These are phyloP conservation scores for Priceomyces melissophilus DNA, from an alignment of 805 yeast species.

Conservation along the genomic window DNA sequence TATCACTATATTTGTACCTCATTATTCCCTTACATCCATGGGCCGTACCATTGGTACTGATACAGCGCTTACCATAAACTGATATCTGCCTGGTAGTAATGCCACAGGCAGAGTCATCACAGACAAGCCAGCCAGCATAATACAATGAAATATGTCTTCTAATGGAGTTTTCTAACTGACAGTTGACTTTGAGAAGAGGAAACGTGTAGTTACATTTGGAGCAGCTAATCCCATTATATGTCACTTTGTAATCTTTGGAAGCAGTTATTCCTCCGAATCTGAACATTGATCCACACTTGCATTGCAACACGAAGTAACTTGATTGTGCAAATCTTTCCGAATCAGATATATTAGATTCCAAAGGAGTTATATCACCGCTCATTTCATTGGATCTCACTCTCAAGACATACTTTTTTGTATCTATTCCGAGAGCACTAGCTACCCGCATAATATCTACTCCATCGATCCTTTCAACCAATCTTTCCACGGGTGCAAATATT, in stretches of 20 bases:
- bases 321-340: slow-evolving; percentile 75
- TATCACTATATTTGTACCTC: slow-evolving; percentile 73
- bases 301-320: slow-evolving; percentile 51
- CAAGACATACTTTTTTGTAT: slow-evolving; percentile 56
- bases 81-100: slow-evolving; percentile 77
- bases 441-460: slow-evolving; percentile 80
- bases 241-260: slow-evolving; percentile 57
- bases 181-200: slow-evolving; percentile 51
- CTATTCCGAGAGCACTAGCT: slow-evolving; percentile 76
- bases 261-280: slow-evolving; percentile 72
- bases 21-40: slow-evolving; percentile 76
- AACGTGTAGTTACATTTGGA: slow-evolving; percentile 53
- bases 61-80: slow-evolving; percentile 85
- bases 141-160: slow-evolving; percentile 69
- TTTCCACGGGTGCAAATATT: slow-evolving; percentile 83
- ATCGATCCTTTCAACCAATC: slow-evolving; percentile 79
- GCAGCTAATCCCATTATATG: slow-evolving; percentile 72
- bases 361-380: slow-evolving; percentile 55
- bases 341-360: slow-evolving; percentile 79
- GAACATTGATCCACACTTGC: slow-evolving; percentile 61
- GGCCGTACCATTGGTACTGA: slow-evolving; percentile 59
- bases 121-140: slow-evolving; percentile 80
- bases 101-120: slow-evolving; percentile 86
- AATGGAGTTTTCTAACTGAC: slow-evolving; percentile 73
- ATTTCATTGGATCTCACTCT: slow-evolving; percentile 38